Evolutionary conservation across 345 rosid genomes (phyloP), one percentile per base, ranked within the genome.

Genomic region (Syzygium jambos): DNA sequence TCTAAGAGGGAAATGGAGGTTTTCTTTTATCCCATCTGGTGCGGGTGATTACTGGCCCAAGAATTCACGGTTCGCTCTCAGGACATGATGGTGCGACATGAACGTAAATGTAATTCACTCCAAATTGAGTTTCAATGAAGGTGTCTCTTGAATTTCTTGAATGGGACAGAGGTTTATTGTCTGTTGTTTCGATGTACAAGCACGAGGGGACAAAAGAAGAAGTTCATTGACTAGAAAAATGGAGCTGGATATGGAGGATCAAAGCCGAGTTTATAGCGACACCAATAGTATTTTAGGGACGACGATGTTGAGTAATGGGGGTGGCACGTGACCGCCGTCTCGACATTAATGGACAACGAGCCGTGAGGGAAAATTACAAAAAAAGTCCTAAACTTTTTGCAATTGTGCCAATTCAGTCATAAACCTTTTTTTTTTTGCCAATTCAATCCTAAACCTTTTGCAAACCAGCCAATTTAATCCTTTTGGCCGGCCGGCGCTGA

Each of bases 291-390:
- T 34, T 7, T 17, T 34, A 34, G 14, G 0, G 5, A 73, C 4
- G 2, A 38, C 7, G 23, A 9, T 73, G 23, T 73, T 9, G 80
- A 19, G 46, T 9, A 17, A 9, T 9, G 46, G 7, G 80, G 11
- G 23, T 2, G 9, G 49, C 22, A 25, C 46, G 9, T 7, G 4
- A 10, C 0, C 11, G 49, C 17, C 25, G 0, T 38, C 80, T 73
- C 8, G 7, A 38, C 49, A 2, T 73, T 73, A 73, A 22, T 17
- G 8, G 19, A 19, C 12, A 73, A 34, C 1, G 4, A 73, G 49
- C 15, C 1, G 14, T n/a, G n/a, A n/a, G 38, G 38, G 38, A 34
- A 34, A 34, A 34, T 34, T 34, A 34, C 38, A 2, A 34, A 34
- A 34, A 34, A 34, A 34, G 38, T 34, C 38, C 38, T 34, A 34